A percentile compares a stretch with the other conserved stretches of the same genome.
Conservation (phyloP, 2,329 filamentous ascomycete genomes). For the Diaporthe batatas region DNA sequence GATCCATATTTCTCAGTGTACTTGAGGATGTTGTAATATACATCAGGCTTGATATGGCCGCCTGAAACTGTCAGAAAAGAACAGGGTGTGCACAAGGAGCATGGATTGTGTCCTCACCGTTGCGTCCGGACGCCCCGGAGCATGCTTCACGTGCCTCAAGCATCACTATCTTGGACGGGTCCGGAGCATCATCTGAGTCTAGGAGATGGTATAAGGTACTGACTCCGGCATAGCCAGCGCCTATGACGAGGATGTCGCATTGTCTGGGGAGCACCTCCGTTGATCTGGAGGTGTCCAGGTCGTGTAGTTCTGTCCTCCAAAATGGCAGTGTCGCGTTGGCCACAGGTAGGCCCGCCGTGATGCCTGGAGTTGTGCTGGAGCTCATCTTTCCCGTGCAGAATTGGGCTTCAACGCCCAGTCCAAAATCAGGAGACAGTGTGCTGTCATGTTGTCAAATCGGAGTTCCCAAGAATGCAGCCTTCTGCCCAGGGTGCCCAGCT, state of each 20-base stretch:
- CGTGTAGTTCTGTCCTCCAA: conserved; percentile 55
- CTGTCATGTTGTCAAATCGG: conserved; percentile 1
- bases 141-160: conserved; percentile 53
- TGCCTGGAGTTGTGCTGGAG: neutral
- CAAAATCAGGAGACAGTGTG: neutral
- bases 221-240: conserved; percentile 60
- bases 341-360: conserved; percentile 18
- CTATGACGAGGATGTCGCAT: conserved; percentile 62
- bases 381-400: neutral
- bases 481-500: neutral
- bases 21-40: conserved; percentile 35
- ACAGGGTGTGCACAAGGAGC: neutral
- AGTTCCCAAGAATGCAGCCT: too few relatives aligned
- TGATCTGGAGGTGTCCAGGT: conserved; percentile 55
- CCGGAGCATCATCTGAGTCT: conserved; percentile 39
- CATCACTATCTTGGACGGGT: conserved; percentile 46
- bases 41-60: conserved; percentile 38
- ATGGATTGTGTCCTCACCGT: conserved; percentile 47
- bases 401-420: neutral
- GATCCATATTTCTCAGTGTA: conserved; percentile 33
- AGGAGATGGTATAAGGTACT: conserved; percentile 57
- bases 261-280: conserved; percentile 53
- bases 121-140: conserved; percentile 54
- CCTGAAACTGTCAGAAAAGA: conserved; percentile 9
- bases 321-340: conserved; percentile 47